Base-by-base conservation (phyloP, 225 moss, liverwort and hornwort genomes). In the Pleurozium schreberi region DNA sequence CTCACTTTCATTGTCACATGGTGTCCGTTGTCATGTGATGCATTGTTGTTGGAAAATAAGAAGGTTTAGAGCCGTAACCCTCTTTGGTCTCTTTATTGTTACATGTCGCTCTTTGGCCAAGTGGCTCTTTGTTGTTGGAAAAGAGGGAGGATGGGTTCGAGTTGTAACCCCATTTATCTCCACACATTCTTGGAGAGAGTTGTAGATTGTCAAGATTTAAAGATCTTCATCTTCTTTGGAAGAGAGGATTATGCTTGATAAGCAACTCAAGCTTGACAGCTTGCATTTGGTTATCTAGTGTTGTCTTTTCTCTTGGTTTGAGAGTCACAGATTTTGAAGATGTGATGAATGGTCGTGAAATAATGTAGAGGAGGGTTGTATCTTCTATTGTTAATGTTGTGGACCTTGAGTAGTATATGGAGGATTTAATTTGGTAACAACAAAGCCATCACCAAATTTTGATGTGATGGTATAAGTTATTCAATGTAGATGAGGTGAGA, bases 181-280 rank as follows among this genome's bases (percentile, higher is more conserved):
- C 2, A 5, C 4, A 0, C 3, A 16, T 4, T 60, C 19, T 19
- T 18, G 17, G 2, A 36, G 69, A 70, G 57, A 30, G 57, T 70
- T 42, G 40, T 40, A 55, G 23, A 33, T 42, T 2, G 1, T 33
- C 6, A 62, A 62, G 45, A 75, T 50, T 49, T 75, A 5, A 5
- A 50, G 33, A 34, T 76, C 33, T 21, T 76, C 7, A 9, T 76
- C 36, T 22, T 36, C 42, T 81, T 40, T 61, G 14, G 20, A 61
- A 30, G 61, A 43, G 31, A 31, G 30, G 43, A 31, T 31, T 60
- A 60, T 81, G 30, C 9, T 1, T 19, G 19, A 28, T 43, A 16
- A 82, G 63, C 11, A 62, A 34, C 10, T 45, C 1, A 6, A 3
- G 28, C 10, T 2, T 30, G 31, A 27, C 0, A 2, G 10, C 1